Evolutionary conservation across 1,284 basidiomycete species (phyloP).

Genomic region (Sanghuangporus weigelae): DNA sequence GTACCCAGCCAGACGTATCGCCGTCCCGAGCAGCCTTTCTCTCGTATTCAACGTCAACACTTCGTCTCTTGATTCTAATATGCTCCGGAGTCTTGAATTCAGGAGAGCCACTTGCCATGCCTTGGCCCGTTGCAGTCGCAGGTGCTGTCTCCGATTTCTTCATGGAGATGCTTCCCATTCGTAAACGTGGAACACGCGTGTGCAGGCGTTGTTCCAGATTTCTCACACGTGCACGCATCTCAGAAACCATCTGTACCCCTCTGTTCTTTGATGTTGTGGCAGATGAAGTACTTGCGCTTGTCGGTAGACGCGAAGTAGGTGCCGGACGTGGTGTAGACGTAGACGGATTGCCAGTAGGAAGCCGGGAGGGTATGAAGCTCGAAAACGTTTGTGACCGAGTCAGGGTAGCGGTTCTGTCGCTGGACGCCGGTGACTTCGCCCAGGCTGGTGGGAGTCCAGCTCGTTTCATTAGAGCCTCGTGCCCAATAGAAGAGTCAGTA

Average conservation of each 20-base stretch:
- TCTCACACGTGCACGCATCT: conserved; percentile 76
- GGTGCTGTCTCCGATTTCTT: conserved; percentile 35
- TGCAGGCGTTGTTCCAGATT: conserved; percentile 81
- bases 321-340: conserved; percentile 16
- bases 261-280: conserved; percentile 57
- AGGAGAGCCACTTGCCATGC: neutral
- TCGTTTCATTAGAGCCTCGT: conserved; percentile 45
- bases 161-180: conserved; percentile 66
- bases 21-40: conserved; percentile 25
- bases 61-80: conserved; percentile 24
- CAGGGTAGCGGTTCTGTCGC: conserved; percentile 36
- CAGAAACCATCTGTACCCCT: conserved; percentile 84
- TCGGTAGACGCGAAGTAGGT: conserved; percentile 6
- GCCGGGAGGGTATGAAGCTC: conserved; percentile 30
- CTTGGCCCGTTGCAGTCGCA: conserved; percentile 22
- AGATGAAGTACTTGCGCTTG: conserved; percentile 18
- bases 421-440: conserved; percentile 36
- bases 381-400: conserved; percentile 56
- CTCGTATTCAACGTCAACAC: conserved; percentile 29
- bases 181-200: conserved; percentile 72
- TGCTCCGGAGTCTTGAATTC: neutral
- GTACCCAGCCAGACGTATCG: conserved; percentile 72
- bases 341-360: conserved; percentile 16
- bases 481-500: conserved; percentile 34
- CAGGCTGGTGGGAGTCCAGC: conserved; percentile 45